Evolutionary conservation across 139 green algal genomes (phyloP).

Genomic region (Medakamo hakoo): DNA sequence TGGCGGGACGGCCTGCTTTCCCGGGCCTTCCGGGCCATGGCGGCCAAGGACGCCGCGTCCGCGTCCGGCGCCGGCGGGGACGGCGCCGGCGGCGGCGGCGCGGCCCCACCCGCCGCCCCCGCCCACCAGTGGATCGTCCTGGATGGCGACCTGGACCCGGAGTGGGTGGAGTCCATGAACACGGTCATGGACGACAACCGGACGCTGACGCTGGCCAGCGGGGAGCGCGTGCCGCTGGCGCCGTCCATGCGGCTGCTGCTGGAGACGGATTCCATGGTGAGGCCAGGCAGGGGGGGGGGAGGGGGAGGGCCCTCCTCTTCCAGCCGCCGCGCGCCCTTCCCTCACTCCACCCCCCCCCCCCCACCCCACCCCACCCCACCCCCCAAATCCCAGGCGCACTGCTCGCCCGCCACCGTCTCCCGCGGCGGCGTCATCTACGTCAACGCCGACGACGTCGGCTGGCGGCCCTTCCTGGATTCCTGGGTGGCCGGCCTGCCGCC

Average conservation of each 20-base stretch:
- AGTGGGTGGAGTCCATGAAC: slow-evolving; percentile 80
- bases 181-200: slow-evolving; percentile 87
- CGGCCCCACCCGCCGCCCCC: slow-evolving; percentile 35
- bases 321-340: too few relatives aligned
- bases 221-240: slow-evolving; percentile 83
- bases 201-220: slow-evolving; percentile 82
- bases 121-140: slow-evolving; percentile 93
- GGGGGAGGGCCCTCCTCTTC: too few relatives aligned
- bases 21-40: slow-evolving; percentile 71
- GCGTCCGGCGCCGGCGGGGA: too few relatives aligned
- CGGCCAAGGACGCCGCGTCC: too few relatives aligned
- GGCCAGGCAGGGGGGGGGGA: too few relatives aligned
- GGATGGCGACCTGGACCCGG: slow-evolving; percentile 86
- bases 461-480: slow-evolving; percentile 45
- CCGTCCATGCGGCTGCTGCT: slow-evolving; percentile 75
- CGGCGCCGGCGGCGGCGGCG: too few relatives aligned
- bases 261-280: slow-evolving; percentile 60
- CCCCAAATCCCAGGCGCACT: too few relatives aligned
- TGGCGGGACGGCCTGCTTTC: slow-evolving; percentile 88
- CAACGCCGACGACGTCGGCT: slow-evolving; percentile 73
- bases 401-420: slow-evolving; percentile 79
- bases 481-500: slow-evolving; percentile 13
- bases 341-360: too few relatives aligned
- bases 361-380: too few relatives aligned
- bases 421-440: slow-evolving; percentile 84